Evolutionary conservation across 306 rosid genomes (phyloP).

Genomic region (Luffa aegyptiaca): DNA sequence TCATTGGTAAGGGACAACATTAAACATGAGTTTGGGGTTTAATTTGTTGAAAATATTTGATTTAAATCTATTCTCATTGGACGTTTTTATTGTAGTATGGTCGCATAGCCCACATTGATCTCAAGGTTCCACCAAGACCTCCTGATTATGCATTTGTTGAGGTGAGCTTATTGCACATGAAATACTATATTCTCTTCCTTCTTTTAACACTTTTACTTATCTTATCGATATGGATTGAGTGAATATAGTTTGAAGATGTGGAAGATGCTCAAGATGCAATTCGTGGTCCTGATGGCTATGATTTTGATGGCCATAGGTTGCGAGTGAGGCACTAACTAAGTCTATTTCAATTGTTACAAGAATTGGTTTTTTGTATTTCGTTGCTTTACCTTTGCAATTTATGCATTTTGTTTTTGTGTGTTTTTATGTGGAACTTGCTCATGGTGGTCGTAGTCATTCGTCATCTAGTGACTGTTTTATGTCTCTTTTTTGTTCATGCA

Average conservation of each 20-base stretch:
- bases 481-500: constrained; percentile 13
- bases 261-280: constrained; percentile 98
- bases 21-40: not conserved
- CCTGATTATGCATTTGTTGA: constrained; percentile 99
- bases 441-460: constrained; percentile 96
- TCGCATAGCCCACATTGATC: constrained; percentile 78
- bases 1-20: constrained; percentile 21
- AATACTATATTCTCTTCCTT: not conserved
- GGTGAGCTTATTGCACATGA: constrained; percentile 37
- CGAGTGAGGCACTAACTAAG: constrained; percentile 34
- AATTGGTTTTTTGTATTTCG: constrained; percentile 5
- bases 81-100: constrained; percentile 53
- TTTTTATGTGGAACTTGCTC: constrained; percentile 83
- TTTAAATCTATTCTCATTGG: not conserved
- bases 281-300: constrained; percentile 98
- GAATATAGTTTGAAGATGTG: constrained; percentile 76
- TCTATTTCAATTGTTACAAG: not conserved
- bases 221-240: not conserved
- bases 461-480: constrained; percentile 78
- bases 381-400: not conserved
- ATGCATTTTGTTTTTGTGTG: not conserved
- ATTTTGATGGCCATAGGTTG: constrained; percentile 94
- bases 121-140: constrained; percentile 98
- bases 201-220: no score
- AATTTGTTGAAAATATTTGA: not conserved